Conservation (phyloP, 441 rosid genomes). For the Eruca vesicaria region DNA sequence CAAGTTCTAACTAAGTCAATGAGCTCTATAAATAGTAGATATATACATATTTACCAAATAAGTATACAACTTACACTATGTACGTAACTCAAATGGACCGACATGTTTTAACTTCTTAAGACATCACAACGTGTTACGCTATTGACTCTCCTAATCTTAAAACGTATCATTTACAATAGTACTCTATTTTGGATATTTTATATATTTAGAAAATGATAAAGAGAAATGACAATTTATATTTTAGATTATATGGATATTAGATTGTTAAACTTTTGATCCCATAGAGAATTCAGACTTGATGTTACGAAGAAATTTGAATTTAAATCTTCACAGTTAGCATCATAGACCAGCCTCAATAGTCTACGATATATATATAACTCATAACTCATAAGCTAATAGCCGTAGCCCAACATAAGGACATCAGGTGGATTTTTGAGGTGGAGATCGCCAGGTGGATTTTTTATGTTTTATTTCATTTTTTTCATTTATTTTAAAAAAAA, state of each 20-base stretch:
- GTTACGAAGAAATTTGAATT: background rate
- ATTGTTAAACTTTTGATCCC: background rate
- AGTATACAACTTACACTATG: background rate
- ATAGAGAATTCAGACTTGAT: background rate
- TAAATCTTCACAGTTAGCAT: background rate
- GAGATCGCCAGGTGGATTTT: too few species aligned
- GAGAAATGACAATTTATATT: background rate
- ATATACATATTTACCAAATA: slow-evolving; percentile 4
- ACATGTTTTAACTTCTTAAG: background rate
- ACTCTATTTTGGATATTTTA: background rate
- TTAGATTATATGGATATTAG: background rate
- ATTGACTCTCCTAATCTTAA: background rate
- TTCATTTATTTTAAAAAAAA: too few species aligned
- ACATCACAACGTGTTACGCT: background rate
- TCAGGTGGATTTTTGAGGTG: too few species aligned
- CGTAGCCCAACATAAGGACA: too few species aligned
- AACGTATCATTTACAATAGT: background rate
- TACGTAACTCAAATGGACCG: background rate
- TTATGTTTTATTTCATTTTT: too few species aligned
- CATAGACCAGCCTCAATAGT: background rate
- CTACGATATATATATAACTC: background rate
- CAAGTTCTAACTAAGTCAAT: slow-evolving; percentile 23
- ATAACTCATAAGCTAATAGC: background rate
- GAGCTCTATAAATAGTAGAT: background rate
- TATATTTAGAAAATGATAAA: background rate